These are phyloP conservation scores for Solanum tarijense DNA, from an alignment of 257 asterid species.

Conservation along the genomic window DNA sequence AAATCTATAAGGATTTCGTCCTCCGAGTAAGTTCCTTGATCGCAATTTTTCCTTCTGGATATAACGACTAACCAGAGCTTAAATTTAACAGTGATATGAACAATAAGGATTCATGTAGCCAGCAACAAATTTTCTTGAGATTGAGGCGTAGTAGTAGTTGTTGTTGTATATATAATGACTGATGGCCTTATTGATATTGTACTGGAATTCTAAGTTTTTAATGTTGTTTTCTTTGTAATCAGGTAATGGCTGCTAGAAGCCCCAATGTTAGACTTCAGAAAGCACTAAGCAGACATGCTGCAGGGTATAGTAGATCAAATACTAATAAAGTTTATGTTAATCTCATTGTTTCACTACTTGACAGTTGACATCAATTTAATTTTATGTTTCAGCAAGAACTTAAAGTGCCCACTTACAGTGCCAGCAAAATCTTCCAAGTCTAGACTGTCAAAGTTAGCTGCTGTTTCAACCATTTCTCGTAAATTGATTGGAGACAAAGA, in stretches of 20 bases:
- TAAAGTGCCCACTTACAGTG: slow-evolving; percentile 78
- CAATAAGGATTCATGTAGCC: background rate
- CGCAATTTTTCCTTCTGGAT: background rate
- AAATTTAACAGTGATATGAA: background rate
- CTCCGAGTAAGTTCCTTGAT: slow-evolving; percentile 57
- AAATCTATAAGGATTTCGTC: slow-evolving; percentile 69
- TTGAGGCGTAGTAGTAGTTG: background rate
- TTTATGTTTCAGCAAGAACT: slow-evolving; percentile 34
- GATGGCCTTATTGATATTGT: background rate
- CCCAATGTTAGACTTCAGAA: slow-evolving; percentile 68
- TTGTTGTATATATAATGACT: background rate
- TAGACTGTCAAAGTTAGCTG: slow-evolving; percentile 44
- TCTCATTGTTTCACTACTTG: background rate
- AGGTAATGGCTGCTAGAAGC: slow-evolving; percentile 99
- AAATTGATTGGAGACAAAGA: slow-evolving; percentile 30
- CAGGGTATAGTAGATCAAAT: slow-evolving; percentile 29
- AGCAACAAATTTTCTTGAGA: background rate
- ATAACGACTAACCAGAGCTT: background rate
- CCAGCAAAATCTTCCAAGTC: slow-evolving; percentile 76
- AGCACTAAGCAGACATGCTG: slow-evolving; percentile 53
- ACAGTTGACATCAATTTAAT: background rate
- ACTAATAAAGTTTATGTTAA: background rate
- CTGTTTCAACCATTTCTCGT: slow-evolving; percentile 45
- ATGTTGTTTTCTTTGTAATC: background rate
- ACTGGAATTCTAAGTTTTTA: background rate